Base-by-base conservation (phyloP, 345 rosid genomes). In the Pseudoturritis turrita region DNA sequence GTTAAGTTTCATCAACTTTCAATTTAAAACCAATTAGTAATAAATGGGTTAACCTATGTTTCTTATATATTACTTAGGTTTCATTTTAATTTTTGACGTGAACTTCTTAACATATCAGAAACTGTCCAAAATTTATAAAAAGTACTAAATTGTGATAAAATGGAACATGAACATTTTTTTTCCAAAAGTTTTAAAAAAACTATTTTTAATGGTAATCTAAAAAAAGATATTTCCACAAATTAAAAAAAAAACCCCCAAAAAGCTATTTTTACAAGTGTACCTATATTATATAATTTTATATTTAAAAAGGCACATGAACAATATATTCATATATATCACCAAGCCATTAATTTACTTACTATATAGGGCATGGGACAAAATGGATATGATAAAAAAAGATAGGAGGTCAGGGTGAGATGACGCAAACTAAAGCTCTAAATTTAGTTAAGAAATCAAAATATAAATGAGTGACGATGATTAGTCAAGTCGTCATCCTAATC, bases 401-500 rank as follows among this genome's bases (percentile, higher is more conserved):
- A 60, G 29, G 23, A 45, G 5, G 8, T 12, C n/a, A 57, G 36
- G 74, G 28, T 71, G 35, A 61, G 68, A 61, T 71, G 75, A 61
- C 75, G 61, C 52, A 61, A 49, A 25, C 29, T 7, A 70, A 58
- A 60, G 43, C 61, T 39, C 22, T 7, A 35, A n/a, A 7, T 44
- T 21, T 57, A 45, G 15, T 26, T 4, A 28, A 31, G 18, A 23
- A 33, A 29, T 49, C 50, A 39, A 45, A 47, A 36, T 1, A 46
- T 25, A 25, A 36, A 47, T 13, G 40, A 71, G 60, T 71, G 74
- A 71, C 52, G 61, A 50, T 40, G 61, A 40, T 50, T 28, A 40
- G 19, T 6, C 25, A 61, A 39, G 17, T 50, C 75, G 68, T 61
- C 75, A 71, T 61, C 68, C 18, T 50, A 61, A 71, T 71, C 75